Percentiles rank a stretch among this genome's conserved stretches.
phyloP scores from a whole-genome alignment of 2,329 filamentous ascomycete genomes.

The Xylaria arbuscula region DNA sequence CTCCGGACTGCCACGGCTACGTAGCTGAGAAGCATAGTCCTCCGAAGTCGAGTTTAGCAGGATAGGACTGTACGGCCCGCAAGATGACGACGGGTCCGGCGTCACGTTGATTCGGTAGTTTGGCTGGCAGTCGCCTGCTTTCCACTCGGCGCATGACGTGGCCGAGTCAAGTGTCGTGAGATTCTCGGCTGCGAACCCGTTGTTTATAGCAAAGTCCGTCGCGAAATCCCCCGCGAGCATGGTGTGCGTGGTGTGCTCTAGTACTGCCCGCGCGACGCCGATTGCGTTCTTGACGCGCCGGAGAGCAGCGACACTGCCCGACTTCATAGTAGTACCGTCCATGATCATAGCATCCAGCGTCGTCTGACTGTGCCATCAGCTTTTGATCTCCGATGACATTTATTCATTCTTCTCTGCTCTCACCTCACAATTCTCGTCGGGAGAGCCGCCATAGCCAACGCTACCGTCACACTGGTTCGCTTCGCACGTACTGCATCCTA shows the following conservation, averaged over 20 bases:
- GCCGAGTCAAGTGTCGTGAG: constrained; percentile 57
- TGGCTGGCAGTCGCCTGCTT: constrained; percentile 56
- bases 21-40: constrained; percentile 38
- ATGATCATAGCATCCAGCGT: constrained; percentile 70
- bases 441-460: constrained; percentile 66
- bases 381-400: background rate
- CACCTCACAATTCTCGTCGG: constrained; percentile 64
- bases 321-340: constrained; percentile 65
- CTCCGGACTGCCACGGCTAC: constrained; percentile 25
- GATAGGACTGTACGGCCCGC: constrained; percentile 59
- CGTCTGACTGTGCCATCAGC: constrained; percentile 49
- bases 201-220: constrained; percentile 63
- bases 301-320: constrained; percentile 64
- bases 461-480: constrained; percentile 64
- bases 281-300: constrained; percentile 62
- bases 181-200: constrained; percentile 60
- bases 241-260: constrained; percentile 64
- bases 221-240: constrained; percentile 64
- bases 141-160: constrained; percentile 58
- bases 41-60: constrained; percentile 42
- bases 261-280: constrained; percentile 61
- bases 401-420: constrained; percentile 14
- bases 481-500: constrained; percentile 65
- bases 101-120: constrained; percentile 62
- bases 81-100: constrained; percentile 56